Percentiles rank a stretch among this genome's conserved stretches.
phyloP scores from a whole-genome alignment of 352 stramenopile genomes.

The Globisporangium carolinianum region DNA sequence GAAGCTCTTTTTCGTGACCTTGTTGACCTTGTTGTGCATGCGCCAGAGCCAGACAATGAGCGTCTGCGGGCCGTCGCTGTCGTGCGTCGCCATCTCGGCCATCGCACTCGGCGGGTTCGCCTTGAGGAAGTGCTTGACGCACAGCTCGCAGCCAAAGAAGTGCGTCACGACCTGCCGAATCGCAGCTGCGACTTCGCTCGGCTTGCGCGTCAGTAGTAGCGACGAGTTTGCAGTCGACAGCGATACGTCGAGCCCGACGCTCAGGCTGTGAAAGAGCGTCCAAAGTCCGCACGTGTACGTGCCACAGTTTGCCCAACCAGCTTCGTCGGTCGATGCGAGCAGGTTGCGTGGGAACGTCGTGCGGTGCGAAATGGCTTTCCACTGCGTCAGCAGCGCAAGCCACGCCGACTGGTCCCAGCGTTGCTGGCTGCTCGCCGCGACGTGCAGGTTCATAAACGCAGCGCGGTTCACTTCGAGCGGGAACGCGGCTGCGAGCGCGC shows the following conservation, averaged over 20 bases:
- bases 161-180: constrained; percentile 71
- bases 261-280: constrained; percentile 79
- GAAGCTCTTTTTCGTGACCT: constrained; percentile 52
- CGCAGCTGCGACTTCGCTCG: constrained; percentile 43
- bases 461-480: constrained; percentile 58
- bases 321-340: constrained; percentile 45
- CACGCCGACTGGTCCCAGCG: constrained; percentile 54
- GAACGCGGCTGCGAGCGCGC: constrained; percentile 50
- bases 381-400: constrained; percentile 50
- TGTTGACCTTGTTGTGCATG: constrained; percentile 85
- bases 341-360: constrained; percentile 60
- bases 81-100: constrained; percentile 23
- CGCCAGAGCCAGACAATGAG: constrained; percentile 71
- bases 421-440: constrained; percentile 27
- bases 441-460: constrained; percentile 32
- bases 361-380: constrained; percentile 35
- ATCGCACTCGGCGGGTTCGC: constrained; percentile 62
- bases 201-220: constrained; percentile 28
- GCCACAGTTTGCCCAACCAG: constrained; percentile 43
- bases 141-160: constrained; percentile 83
- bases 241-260: constrained; percentile 26
- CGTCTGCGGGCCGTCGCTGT: constrained; percentile 29
- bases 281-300: constrained; percentile 81
- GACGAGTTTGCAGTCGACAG: constrained; percentile 9
- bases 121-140: constrained; percentile 60